Percentiles rank a stretch among this genome's conserved stretches.
Conservation (phyloP, 148 eudicot genomes). For the Vaccinium myrtillus region DNA sequence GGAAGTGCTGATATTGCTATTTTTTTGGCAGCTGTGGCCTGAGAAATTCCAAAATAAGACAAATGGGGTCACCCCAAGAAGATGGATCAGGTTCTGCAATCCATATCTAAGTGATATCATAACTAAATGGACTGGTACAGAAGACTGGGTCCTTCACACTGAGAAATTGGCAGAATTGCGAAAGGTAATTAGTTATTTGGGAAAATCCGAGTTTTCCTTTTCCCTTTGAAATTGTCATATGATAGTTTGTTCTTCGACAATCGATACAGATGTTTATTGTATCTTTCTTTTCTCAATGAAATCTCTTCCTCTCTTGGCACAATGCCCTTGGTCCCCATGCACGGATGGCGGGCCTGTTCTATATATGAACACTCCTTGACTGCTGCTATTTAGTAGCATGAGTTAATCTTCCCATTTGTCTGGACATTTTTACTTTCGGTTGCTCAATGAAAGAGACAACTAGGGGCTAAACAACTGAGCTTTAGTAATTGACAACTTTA, state of each 20-base stretch:
- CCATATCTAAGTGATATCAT: conserved; percentile 73
- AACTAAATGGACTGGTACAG: conserved; percentile 85
- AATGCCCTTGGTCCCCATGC: not conserved
- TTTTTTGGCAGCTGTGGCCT: conserved; percentile 74
- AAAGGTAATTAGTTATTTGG: conserved; percentile 41
- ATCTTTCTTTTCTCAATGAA: conserved; percentile 1
- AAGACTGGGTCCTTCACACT: conserved; percentile 83
- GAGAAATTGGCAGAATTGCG: conserved; percentile 71
- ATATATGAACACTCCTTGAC: not conserved
- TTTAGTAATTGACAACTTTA: not conserved
- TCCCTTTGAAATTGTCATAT: not conserved
- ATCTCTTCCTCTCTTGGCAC: not conserved
- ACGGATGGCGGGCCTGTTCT: conserved; percentile 1
- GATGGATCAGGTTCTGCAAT: conserved; percentile 94
- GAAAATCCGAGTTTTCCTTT: not conserved
- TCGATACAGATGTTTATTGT: not conserved
- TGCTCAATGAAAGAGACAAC: not conserved
- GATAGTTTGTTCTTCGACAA: not conserved
- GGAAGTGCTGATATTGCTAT: conserved; percentile 3
- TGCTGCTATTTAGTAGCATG: not conserved
- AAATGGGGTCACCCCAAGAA: conserved; percentile 95
- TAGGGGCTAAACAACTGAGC: not conserved
- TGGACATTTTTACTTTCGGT: not conserved
- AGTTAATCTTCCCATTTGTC: not conserved
- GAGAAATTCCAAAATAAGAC: conserved; percentile 97